Conservation (phyloP, 208 protist species). For the Acanthamoeba royreba region DNA sequence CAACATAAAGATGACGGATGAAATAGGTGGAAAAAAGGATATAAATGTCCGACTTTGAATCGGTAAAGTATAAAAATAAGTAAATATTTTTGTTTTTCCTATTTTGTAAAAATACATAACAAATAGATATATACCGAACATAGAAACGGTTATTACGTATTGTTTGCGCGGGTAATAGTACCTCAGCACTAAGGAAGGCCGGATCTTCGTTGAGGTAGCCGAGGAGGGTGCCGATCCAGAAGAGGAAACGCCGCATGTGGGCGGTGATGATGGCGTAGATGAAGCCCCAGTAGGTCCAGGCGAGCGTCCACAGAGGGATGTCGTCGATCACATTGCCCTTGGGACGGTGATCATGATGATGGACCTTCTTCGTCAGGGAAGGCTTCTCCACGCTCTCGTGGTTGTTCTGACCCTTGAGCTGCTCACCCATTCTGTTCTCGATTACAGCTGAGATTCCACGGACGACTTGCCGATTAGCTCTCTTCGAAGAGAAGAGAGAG, state of each 20-base stretch:
- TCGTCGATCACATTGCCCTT: conserved; percentile 29
- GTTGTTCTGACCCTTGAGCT: too few relatives aligned
- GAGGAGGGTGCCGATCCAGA: background rate
- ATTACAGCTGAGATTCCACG: too few relatives aligned
- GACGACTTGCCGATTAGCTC: too few relatives aligned
- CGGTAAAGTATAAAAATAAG: too few relatives aligned
- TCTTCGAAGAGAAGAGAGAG: too few relatives aligned
- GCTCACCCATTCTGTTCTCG: too few relatives aligned
- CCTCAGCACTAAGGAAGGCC: background rate
- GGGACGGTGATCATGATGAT: too few relatives aligned
- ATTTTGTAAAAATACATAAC: background rate
- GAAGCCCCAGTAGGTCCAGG: conserved; percentile 56
- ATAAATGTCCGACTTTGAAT: background rate
- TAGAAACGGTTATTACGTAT: background rate
- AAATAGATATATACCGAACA: background rate
- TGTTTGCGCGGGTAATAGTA: background rate
- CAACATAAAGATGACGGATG: background rate
- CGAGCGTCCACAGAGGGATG: conserved; percentile 9
- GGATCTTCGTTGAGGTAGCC: background rate
- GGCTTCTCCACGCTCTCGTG: too few relatives aligned
- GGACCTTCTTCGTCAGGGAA: too few relatives aligned
- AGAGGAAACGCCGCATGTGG: conserved; percentile 56
- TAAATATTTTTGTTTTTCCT: too few relatives aligned
- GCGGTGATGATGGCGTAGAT: conserved; percentile 54
- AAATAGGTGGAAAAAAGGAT: conserved; percentile 12